phyloP scores from a whole-genome alignment of 805 yeast species.

The Metschnikowia proteae region DNA sequence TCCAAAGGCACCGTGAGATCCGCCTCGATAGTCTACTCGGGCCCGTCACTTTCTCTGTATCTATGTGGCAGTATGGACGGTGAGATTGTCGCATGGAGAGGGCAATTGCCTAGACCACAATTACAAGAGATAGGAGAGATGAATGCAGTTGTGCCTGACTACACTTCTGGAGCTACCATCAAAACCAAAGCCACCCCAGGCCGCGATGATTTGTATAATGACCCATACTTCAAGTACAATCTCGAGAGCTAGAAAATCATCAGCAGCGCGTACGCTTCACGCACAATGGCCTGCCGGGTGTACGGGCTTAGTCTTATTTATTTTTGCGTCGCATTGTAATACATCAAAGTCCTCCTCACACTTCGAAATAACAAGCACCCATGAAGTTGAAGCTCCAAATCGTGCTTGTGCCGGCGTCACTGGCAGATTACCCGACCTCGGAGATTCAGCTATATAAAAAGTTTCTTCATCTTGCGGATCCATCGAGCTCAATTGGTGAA shows the following conservation, averaged over 20 bases:
- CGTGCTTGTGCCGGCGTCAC: conserved; percentile 29
- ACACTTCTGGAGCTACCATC: background rate
- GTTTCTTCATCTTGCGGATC: conserved; percentile 62
- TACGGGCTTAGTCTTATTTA: background rate
- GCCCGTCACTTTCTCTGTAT: conserved; percentile 43
- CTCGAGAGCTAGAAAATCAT: background rate
- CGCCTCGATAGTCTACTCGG: conserved; percentile 50
- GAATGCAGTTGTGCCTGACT: background rate
- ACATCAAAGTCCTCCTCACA: background rate
- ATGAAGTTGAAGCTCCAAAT: conserved; percentile 34
- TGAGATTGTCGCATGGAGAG: conserved; percentile 53
- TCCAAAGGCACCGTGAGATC: conserved; percentile 41
- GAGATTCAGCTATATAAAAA: conserved; percentile 32
- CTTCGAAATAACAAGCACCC: background rate
- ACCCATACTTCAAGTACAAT: conserved; percentile 11
- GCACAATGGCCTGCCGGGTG: background rate
- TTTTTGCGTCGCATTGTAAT: background rate
- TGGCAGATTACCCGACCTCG: conserved; percentile 20
- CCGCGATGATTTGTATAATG: conserved; percentile 8
- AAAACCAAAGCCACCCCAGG: background rate
- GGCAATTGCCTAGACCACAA: conserved; percentile 5
- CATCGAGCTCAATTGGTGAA: conserved; percentile 42
- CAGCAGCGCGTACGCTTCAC: too few relatives aligned
- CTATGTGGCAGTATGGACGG: conserved; percentile 69
- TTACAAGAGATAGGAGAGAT: background rate